Base-by-base conservation (phyloP, 345 rosid species). In the Microthlaspi erraticum region DNA sequence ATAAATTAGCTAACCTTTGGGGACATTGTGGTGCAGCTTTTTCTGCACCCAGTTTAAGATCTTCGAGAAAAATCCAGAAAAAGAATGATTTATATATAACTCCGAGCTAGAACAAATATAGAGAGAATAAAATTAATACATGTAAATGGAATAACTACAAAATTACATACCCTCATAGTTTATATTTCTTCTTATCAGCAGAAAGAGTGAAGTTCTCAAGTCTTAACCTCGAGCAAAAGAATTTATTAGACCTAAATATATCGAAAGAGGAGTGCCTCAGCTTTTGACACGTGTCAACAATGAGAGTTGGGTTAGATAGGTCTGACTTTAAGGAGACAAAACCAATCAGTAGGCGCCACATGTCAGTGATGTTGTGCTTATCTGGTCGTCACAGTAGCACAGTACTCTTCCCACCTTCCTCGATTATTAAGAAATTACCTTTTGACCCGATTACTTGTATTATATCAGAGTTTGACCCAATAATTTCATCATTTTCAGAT, bases 11-110 rank as follows among this genome's bases (percentile, higher is more conserved):
- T 61, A 82, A 88, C 94, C 97, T 91, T 83, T 88, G 72, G 80
- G 58, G 54, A 82, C 63, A 75, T 75, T 80, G 34, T 84, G 84
- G 83, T 83, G 76, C 79, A 88, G 79, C 83, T 81, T 85, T 79
- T 79, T 84, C 39, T 93, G 93, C 86, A 90, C 80, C 98, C 98
- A 93, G 63, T 83, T 87, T 83, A 93, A 93, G 82, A 93, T 87
- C 97, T 75, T 54, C 42, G 18, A 3, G 18, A 37, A 51, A 41
- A 19, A 29, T 26, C 7, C 34, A 42, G 23, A 60, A 20, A 1
- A 10, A 39, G 20, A 37, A 26, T 26, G 29, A 26, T 26, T 13
- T 53, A 34, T 6, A 32, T 18, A 59, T 7, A 54, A 13, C 2
- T 66, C 10, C 0, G 8, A 32, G 5, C 19, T 57, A 14, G 8